These are phyloP conservation scores for Dictyostelium citrinum DNA, from an alignment of 78 protist species.

Conservation along the genomic window DNA sequence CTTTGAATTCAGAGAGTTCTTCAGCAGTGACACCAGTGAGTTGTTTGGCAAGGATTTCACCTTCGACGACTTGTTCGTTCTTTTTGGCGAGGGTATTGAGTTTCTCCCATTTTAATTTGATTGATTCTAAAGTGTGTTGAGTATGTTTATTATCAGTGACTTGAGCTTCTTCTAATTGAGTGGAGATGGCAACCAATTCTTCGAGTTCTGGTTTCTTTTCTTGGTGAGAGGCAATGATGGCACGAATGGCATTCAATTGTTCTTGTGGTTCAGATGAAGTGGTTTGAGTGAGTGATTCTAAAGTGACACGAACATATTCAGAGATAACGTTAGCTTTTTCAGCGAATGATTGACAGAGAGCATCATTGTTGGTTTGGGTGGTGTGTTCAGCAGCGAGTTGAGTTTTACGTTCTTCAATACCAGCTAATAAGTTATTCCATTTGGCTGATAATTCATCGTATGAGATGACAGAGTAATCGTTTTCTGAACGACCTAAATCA, in stretches of 20 bases:
- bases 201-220: slow-evolving; percentile 55
- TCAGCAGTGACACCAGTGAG: slow-evolving; percentile 77
- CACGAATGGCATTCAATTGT: slow-evolving; percentile 1
- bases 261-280: slow-evolving; percentile 58
- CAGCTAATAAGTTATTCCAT: slow-evolving; percentile 52
- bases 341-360: slow-evolving; percentile 61
- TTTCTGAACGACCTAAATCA: slow-evolving; percentile 76
- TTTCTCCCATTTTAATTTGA: slow-evolving; percentile 79
- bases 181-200: background rate
- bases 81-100: slow-evolving; percentile 27
- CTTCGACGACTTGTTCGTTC: slow-evolving; percentile 58
- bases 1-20: slow-evolving; percentile 75
- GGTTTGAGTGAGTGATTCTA: background rate
- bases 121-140: slow-evolving; percentile 57
- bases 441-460: slow-evolving; percentile 71
- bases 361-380: slow-evolving; percentile 60
- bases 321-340: slow-evolving; percentile 33
- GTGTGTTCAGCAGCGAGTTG: slow-evolving; percentile 23
- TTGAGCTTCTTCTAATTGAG: slow-evolving; percentile 67
- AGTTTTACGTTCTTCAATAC: slow-evolving; percentile 69
- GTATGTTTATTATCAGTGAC: slow-evolving; percentile 74
- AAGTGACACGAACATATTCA: slow-evolving; percentile 15
- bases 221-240: background rate
- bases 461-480: slow-evolving; percentile 72
- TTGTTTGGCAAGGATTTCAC: slow-evolving; percentile 76